A percentile compares a stretch with the other conserved stretches of the same genome.
Evolutionary conservation across 83 land plant genomes (phyloP).

Genomic region (Diphasiastrum complanatum): DNA sequence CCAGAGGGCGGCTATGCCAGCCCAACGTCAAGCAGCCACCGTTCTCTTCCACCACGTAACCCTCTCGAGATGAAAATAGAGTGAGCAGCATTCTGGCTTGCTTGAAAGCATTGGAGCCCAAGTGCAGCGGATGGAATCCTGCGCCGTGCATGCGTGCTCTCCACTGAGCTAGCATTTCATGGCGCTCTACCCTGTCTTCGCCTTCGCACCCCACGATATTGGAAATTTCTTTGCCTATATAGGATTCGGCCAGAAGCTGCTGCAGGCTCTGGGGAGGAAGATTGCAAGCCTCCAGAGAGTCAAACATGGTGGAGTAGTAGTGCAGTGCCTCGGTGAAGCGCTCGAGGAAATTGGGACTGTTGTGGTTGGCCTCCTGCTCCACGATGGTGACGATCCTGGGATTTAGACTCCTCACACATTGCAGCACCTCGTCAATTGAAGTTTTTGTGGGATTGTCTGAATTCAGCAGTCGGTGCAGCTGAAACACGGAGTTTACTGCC

Average conservation of each 20-base stretch:
- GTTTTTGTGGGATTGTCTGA: conserved; percentile 2
- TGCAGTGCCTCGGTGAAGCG: conserved; percentile 40
- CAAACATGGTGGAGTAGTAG: conserved; percentile 53
- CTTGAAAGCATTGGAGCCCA: conserved; percentile 81
- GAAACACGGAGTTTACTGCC: conserved; percentile 42
- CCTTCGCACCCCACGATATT: conserved; percentile 84
- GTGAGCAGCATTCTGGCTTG: conserved; percentile 68
- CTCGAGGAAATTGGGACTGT: conserved; percentile 26
- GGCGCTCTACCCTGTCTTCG: conserved; percentile 55
- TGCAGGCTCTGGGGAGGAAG: conserved; percentile 26
- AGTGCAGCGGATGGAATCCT: conserved; percentile 52
- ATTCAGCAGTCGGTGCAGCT: conserved; percentile 32
- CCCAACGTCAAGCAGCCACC: conserved; percentile 43
- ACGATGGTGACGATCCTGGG: conserved; percentile 43
- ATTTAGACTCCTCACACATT: conserved; percentile 25
- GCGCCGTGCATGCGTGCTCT: conserved; percentile 45
- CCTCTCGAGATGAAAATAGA: conserved; percentile 30
- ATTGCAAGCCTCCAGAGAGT: conserved; percentile 36
- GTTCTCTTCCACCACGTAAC: conserved; percentile 39
- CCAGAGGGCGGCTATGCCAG: conserved; percentile 45
- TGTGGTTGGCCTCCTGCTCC: conserved; percentile 50
- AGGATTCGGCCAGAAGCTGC: conserved; percentile 49
- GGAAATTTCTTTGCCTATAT: conserved; percentile 58
- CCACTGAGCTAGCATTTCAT: conserved; percentile 56
- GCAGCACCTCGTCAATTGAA: conserved; percentile 38